A percentile compares a stretch with the other conserved stretches of the same genome.
phyloP scores from a whole-genome alignment of 108 stramenopile species.

The Schizochytrium sp. region DNA sequence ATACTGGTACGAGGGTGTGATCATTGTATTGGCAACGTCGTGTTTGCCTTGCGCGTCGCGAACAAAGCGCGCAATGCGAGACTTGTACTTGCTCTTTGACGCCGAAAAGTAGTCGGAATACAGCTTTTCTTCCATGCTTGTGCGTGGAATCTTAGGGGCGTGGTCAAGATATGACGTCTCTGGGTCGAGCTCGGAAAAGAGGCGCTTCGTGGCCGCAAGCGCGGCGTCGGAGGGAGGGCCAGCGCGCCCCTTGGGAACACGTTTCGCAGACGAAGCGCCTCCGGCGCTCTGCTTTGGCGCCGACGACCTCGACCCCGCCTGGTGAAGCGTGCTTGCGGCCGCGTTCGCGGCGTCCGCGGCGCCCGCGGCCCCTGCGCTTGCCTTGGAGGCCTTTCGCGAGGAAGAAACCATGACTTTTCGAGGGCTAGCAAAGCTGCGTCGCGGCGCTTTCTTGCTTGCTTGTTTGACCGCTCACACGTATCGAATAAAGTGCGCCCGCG shows the following conservation, averaged over 20 bases:
- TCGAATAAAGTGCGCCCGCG: too few relatives aligned
- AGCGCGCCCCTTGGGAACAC: background rate
- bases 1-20: background rate
- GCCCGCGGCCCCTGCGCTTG: background rate
- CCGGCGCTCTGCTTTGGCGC: too few relatives aligned
- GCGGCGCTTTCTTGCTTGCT: too few relatives aligned
- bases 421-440: too few relatives aligned
- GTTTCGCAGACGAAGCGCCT: background rate
- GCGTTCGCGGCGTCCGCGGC: background rate
- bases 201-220: background rate
- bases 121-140: background rate
- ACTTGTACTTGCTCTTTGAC: background rate
- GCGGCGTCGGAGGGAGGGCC: background rate
- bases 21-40: background rate
- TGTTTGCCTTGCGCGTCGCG: background rate
- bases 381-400: background rate
- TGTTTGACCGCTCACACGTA: too few relatives aligned
- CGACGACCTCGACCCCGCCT: too few relatives aligned
- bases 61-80: background rate
- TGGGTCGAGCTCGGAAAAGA: background rate
- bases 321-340: background rate
- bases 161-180: background rate
- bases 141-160: background rate
- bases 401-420: background rate
- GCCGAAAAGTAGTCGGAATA: conserved; percentile 8